Base-by-base conservation (phyloP, 768 basidiomycete genomes). In the Lactarius quietus region DNA sequence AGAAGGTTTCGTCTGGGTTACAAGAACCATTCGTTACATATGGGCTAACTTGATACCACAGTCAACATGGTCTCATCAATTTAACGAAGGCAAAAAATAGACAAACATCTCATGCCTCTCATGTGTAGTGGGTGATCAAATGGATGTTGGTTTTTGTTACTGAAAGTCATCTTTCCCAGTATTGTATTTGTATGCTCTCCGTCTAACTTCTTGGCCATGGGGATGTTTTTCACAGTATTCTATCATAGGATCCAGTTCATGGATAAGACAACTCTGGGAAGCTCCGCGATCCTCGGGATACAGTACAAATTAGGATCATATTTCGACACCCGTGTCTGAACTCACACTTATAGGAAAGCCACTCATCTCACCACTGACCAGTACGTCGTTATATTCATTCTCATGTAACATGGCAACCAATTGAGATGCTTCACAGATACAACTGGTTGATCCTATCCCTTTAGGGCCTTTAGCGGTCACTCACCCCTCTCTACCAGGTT, bases 201-300 rank as follows among this genome's bases (percentile, higher is more conserved):
- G 29, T 28, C 41, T 10, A 29, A 10, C 35, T 20, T 29, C 20
- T 8, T 31, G 17, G 12, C 8, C 26, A 39, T 9, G 52, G 29
- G 15, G n/a, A 51, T 9, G 18, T 29, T 23, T 15, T 51, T 26
- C 68, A 73, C 66, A 12, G 69, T 64, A 3, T 63, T 65, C 86
- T 45, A 35, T 5, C 33, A 5, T 35, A 69, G 87, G 83, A 81
- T 90, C n/a, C 88, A 90, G 71, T 89, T 85, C 65, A 89, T 89
- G 86, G 89, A 90, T 67, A 89, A 89, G 75, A 86, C 84, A 0
- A 90, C 88, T 0, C 76, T 90, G 3, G 88, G 87, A 1, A 84
- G 80, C 64, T 72, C 87, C 1, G 84, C 88, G 1, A 88, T 90
- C 67, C 79, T 90, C 48, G 89, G 89, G 1, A 90, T 90, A 70